A percentile compares a stretch with the other conserved stretches of the same genome.
Conservation (phyloP, 2,329 filamentous ascomycete species). For the Akanthomyces lecanii region DNA sequence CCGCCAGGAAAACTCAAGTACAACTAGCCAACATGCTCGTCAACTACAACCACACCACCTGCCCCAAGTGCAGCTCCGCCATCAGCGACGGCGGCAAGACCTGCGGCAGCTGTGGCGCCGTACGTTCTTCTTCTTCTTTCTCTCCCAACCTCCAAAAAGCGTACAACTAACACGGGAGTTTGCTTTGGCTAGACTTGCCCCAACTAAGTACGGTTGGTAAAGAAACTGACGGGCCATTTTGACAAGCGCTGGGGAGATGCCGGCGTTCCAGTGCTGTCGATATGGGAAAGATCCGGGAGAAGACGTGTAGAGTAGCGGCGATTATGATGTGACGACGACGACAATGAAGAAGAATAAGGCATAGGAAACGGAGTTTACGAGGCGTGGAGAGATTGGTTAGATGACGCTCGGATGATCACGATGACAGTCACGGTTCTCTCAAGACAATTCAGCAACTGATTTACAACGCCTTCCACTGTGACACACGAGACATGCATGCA, state of each 20-base stretch:
- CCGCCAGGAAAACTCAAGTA: not conserved
- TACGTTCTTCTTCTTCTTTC: conserved; percentile 31
- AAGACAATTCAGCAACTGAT: not conserved
- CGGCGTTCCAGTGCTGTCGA: too few relatives aligned
- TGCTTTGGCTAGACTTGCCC: conserved; percentile 1
- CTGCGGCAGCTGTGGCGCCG: conserved; percentile 54
- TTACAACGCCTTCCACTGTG: not conserved
- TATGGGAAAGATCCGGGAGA: too few relatives aligned
- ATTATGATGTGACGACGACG: conserved; percentile 1
- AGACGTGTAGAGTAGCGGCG: not conserved
- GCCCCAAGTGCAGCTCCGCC: conserved; percentile 54
- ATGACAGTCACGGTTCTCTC: not conserved
- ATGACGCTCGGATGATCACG: not conserved
- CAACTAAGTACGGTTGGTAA: conserved; percentile 21
- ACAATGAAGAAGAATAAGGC: not conserved
- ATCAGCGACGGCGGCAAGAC: conserved; percentile 46
- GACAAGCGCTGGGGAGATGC: too few relatives aligned
- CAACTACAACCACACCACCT: conserved; percentile 38
- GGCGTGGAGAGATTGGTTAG: not conserved
- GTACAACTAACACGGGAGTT: not conserved
- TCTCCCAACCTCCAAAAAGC: not conserved
- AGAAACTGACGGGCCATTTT: not conserved
- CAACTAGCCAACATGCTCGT: conserved; percentile 26
- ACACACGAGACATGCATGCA: not conserved
- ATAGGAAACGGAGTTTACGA: conserved; percentile 4